Evolutionary conservation across 371 early-diverging fungal species (phyloP), one percentile per base, ranked within the genome.

Genomic region (Phascolomyces articulosus): DNA sequence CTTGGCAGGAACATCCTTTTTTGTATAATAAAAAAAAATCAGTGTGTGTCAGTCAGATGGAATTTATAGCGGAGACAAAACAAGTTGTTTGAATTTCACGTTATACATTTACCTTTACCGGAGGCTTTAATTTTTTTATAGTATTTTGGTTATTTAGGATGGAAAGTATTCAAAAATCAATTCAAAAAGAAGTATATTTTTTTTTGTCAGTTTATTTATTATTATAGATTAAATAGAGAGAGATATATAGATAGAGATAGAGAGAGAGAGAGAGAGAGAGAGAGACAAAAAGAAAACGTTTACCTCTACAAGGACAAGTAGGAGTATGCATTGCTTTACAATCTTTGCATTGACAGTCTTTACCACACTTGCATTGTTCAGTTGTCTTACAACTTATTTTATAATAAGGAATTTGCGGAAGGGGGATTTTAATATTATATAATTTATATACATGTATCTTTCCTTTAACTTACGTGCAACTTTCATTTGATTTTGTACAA

Each of bases 241-340:
- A n/a, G n/a, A n/a, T n/a, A n/a, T n/a, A n/a, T n/a, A n/a, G n/a
- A n/a, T n/a, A n/a, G n/a, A n/a, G n/a, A n/a, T n/a, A n/a, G n/a
- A n/a, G n/a, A n/a, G n/a, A n/a, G n/a, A n/a, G n/a, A n/a, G n/a
- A n/a, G n/a, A n/a, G n/a, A n/a, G n/a, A n/a, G n/a, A n/a, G n/a
- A n/a, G n/a, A n/a, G n/a, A n/a, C n/a, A n/a, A n/a, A n/a, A n/a
- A n/a, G n/a, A n/a, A n/a, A n/a, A n/a, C 24, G 26, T 40, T 41
- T 44, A 59, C 60, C 27, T 59, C 40, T 44, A 26, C 60, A 59
- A 59, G 60, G n/a, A 29, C 60, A 59, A 3, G 23, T 24, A 27
- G n/a, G 44, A 16, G n/a, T 27, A 18, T 59, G 60, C 60, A 59
- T 59, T 4, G 48, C 48, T 28, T 59, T 59, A 41, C 60, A 59